Base-by-base conservation (phyloP, 1,284 basidiomycete genomes). In the Rhodotorula sp. region DNA sequence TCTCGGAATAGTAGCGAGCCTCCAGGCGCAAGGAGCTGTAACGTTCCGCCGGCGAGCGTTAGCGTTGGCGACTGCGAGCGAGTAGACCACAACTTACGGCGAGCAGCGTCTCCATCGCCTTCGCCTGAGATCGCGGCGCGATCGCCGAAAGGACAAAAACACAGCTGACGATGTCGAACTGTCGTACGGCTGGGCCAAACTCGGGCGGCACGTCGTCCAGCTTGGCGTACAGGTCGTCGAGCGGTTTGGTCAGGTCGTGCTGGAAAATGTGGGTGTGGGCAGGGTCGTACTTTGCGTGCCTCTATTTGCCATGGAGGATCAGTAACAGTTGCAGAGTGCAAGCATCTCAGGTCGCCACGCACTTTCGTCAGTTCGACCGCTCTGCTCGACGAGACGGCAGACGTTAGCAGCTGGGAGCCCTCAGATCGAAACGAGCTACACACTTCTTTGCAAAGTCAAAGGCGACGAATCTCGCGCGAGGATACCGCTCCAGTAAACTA, bases 131-230 rank as follows among this genome's bases (percentile, higher is more conserved):
- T 1, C 70, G 46, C 1, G 81, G 81, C 5, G 80, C 77, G n/a
- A 81, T 76, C 4, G 80, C 80, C 20, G 79, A 79, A 4, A 81
- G 74, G 11, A 81, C 80, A 59, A 81, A 81, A 61, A 81, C 76
- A 13, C 77, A 72, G 34, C 74, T 76, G 60, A 81, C 76, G 34
- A 78, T 75, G 32, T 77, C 76, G 2, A 75, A 64, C 6, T 20
- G 10, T 24, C 48, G 39, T 13, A 64, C 7, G 34, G 59, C 32
- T 60, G 66, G 70, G 44, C 69, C 67, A 30, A 74, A 74, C 11
- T 70, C 67, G 6, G 62, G 29, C 1, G 73, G 67, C 0, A 48
- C 46, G 9, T 47, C 10, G 17, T 22, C 47, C 20, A 74, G 67
- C 29, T 66, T 48, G 0, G 39, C 52, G 17, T 54, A 34, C 24